Conservation (phyloP, 2,329 filamentous ascomycete genomes). For the Aspergillus sergii region DNA sequence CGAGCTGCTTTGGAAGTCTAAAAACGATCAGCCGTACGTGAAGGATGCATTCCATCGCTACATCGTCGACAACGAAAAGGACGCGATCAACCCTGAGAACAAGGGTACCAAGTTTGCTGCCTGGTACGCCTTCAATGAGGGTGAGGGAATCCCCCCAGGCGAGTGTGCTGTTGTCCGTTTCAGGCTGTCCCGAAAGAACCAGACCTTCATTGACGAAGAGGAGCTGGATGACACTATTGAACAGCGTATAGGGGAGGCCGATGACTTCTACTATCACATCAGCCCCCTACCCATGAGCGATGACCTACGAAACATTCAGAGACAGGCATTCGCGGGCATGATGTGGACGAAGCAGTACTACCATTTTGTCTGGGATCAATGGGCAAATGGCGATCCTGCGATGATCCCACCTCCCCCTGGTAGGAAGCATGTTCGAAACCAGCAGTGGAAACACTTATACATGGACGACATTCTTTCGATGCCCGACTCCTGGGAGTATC, state of each 20-base stretch:
- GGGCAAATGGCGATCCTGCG: conserved; percentile 89
- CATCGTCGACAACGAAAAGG: conserved; percentile 80
- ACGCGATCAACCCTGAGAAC: conserved; percentile 76
- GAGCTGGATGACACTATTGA: conserved; percentile 90
- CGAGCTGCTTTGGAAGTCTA: conserved; percentile 71
- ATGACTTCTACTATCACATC: conserved; percentile 93
- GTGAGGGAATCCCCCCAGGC: conserved; percentile 80
- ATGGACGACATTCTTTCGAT: conserved; percentile 95
- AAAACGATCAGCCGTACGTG: conserved; percentile 82
- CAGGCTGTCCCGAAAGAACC: conserved; percentile 74
- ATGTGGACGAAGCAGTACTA: conserved; percentile 99
- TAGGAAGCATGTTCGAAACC: conserved; percentile 80
- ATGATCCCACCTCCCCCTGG: conserved; percentile 82
- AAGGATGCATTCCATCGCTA: conserved; percentile 94
- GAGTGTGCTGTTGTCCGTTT: conserved; percentile 96
- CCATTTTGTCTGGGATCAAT: conserved; percentile 95
- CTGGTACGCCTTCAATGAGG: conserved; percentile 91
- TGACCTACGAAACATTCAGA: conserved; percentile 90
- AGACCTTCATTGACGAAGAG: conserved; percentile 86
- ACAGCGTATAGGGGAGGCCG: conserved; percentile 81
- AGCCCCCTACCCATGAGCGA: conserved; percentile 93
- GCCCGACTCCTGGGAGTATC: conserved; percentile 98
- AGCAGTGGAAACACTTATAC: conserved; percentile 92
- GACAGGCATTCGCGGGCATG: conserved; percentile 94
- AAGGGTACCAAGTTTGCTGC: conserved; percentile 86